Conservation (phyloP, 2,329 filamentous ascomycete species). For the Sporothrix inflata region DNA sequence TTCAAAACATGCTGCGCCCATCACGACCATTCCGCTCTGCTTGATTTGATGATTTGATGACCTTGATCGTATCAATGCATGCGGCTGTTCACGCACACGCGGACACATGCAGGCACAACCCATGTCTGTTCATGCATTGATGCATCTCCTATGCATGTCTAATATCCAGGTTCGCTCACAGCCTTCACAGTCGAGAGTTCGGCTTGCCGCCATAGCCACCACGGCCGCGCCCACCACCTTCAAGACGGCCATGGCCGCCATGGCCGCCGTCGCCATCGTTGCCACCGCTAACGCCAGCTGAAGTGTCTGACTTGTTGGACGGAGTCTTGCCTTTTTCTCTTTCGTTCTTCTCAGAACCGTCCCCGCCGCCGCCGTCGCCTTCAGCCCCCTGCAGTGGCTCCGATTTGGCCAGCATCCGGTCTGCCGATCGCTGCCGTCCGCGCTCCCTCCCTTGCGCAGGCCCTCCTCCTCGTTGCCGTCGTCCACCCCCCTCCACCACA, state of each 20-base stretch:
- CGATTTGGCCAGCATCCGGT: slow-evolving; percentile 19
- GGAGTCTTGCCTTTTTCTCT: not conserved
- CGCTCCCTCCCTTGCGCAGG: not conserved
- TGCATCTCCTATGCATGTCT: not conserved
- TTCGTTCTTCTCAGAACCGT: not conserved
- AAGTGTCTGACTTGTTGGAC: slow-evolving; percentile 16
- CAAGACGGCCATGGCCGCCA: not conserved
- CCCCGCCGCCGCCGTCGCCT: slow-evolving; percentile 10
- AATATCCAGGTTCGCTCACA: not conserved
- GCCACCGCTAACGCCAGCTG: slow-evolving; percentile 22
- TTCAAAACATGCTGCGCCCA: not conserved
- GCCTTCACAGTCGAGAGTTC: slow-evolving; percentile 6
- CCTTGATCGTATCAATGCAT: not conserved
- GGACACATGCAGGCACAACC: not conserved
- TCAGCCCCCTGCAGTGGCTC: slow-evolving; percentile 24
- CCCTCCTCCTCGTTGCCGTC: not conserved
- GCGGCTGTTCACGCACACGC: slow-evolving; percentile 3
- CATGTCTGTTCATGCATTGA: not conserved
- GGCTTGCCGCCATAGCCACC: slow-evolving; percentile 15
- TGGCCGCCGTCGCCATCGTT: not conserved
- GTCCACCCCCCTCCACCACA: slow-evolving; percentile 30
- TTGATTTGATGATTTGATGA: not conserved
- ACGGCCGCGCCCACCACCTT: not conserved
- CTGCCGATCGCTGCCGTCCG: slow-evolving; percentile 23
- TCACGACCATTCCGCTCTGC: not conserved